phyloP scores from a whole-genome alignment of 169 alveolate species.

The Plasmodium gallinaceum region DNA sequence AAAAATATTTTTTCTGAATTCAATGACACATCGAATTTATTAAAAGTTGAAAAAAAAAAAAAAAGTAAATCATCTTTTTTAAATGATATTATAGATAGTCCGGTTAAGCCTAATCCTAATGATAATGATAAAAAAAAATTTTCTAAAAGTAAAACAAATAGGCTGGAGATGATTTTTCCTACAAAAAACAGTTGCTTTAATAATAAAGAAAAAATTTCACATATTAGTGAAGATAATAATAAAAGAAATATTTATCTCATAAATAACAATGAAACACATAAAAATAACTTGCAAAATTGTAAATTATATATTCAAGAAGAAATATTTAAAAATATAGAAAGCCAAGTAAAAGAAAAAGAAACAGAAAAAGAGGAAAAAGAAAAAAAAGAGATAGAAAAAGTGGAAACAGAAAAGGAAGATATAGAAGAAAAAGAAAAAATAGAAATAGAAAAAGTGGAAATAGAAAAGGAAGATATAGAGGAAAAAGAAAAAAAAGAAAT shows the following conservation, averaged over 20 bases:
- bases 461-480: neutral
- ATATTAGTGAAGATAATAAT: neutral
- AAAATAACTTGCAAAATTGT: neutral
- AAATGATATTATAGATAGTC: neutral
- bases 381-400: neutral
- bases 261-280: neutral
- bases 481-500: neutral
- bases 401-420: neutral
- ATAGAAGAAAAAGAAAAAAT: neutral
- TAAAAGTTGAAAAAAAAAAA: neutral
- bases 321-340: neutral
- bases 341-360: neutral
- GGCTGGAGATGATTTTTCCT: neutral
- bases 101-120: neutral
- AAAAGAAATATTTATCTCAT: neutral
- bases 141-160: neutral
- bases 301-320: constrained; percentile 1
- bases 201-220: neutral
- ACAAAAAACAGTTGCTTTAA: neutral
- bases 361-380: neutral
- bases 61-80: neutral
- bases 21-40: too few species aligned
- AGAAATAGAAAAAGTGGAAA: neutral
- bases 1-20: too few species aligned
- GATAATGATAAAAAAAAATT: neutral